Percentiles rank a stretch among this genome's conserved stretches.
phyloP scores from a whole-genome alignment of 495 filamentous ascomycete species.

The Annulohypoxylon bovei region DNA sequence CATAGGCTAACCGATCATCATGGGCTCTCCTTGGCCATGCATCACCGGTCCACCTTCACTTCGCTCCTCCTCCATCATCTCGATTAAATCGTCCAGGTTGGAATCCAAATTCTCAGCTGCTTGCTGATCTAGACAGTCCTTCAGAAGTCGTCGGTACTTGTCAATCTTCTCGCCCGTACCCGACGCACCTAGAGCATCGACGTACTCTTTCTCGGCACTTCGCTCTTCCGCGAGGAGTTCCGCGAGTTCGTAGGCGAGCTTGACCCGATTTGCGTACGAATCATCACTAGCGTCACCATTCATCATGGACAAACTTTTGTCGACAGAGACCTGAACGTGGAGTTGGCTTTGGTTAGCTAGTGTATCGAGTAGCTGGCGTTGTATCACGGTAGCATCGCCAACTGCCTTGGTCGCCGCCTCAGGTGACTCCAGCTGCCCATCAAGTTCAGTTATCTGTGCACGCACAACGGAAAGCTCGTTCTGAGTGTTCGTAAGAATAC shows the following conservation, averaged over 20 bases:
- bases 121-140: conserved; percentile 56
- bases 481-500: conserved; percentile 63
- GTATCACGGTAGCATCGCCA: conserved; percentile 46
- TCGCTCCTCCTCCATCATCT: conserved; percentile 62
- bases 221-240: conserved; percentile 52
- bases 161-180: conserved; percentile 61
- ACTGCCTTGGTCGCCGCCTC: conserved; percentile 54
- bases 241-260: conserved; percentile 53
- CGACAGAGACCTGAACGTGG: conserved; percentile 49
- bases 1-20: conserved; percentile 38
- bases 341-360: conserved; percentile 55
- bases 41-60: conserved; percentile 31
- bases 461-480: conserved; percentile 63
- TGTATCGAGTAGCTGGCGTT: conserved; percentile 51
- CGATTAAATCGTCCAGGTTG: conserved; percentile 59
- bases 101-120: conserved; percentile 58
- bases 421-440: conserved; percentile 54
- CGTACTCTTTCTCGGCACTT: conserved; percentile 55
- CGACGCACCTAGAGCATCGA: conserved; percentile 56
- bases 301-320: conserved; percentile 47
- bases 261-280: conserved; percentile 49
- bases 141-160: conserved; percentile 58
- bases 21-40: conserved; percentile 39
- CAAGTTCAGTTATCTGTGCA: conserved; percentile 59
- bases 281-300: conserved; percentile 49